Base-by-base conservation (phyloP, 345 rosid species). In the Salix arbutifolia region DNA sequence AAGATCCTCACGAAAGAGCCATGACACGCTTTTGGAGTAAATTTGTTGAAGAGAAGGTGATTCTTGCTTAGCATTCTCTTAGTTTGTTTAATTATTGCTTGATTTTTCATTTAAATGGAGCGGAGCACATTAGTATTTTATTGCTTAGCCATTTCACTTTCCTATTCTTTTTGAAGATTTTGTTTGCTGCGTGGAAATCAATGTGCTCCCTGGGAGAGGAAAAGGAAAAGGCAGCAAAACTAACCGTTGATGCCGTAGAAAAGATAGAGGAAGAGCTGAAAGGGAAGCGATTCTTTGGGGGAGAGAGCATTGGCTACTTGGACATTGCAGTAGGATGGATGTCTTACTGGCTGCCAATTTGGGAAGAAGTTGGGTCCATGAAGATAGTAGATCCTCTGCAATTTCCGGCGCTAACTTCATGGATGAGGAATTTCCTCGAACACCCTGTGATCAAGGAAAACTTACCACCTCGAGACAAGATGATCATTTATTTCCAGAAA, bases 11-110 rank as follows among this genome's bases (percentile, higher is more conserved):
- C 35, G 71, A 72, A 35, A 78, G 84, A 73, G 86, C 85, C 75
- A 50, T 4, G 61, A 82, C 83, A 5, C 83, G 88, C 21, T 85
- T 85, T 31, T 87, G 87, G 90, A 82, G 86, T 52, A 74, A 70
- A 53, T 80, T 82, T 40, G 83, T 62, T 0, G 84, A 83, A 4
- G 81, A 76, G 38, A 78, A 77, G 83, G 90, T 83, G 5, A 28
- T 25, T 48, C 17, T n/a, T 14, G 58, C 58, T 18, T 50, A 50
- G 8, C 58, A 18, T 23, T 8, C 35, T 52, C 19, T 38, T n/a
- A 46, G 7, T 30, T 71, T 71, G n/a, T 18, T 8, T 8, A 33
- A 33, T 33, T 33, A 21, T 48, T 23, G 40, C 38, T 71, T 30
- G 30, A 18, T 35, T 64, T 61, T 64, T 38, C 12, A 14, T 44